Base-by-base conservation (phyloP, 2,329 filamentous ascomycete species). In the Fusarium citri region DNA sequence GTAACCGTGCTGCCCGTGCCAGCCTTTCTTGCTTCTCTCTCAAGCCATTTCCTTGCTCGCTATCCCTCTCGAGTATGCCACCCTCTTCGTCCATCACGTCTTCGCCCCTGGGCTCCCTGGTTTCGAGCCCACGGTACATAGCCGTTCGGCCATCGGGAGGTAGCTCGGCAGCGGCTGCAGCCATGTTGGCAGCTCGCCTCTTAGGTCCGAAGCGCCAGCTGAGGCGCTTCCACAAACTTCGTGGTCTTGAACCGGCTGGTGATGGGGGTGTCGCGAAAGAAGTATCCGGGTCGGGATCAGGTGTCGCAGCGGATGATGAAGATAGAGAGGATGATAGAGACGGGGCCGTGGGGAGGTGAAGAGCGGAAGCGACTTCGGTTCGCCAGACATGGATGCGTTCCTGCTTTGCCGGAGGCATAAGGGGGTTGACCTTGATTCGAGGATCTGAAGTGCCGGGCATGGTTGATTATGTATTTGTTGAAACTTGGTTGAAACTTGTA, bases 301-400 rank as follows among this genome's bases (percentile, higher is more conserved):
- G 45, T 22, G 70, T 68, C 30, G 68, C 65, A 25, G 72, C 72
- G 42, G 77, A 74, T 31, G 74, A 75, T n/a, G 81, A 81, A 16
- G 77, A 78, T 30, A 78, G 65, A 8, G 77, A 74, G 28, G 78
- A 77, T 18, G 76, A 71, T 42, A 77, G 67, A 11, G 75, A 75
- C 12, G 76, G 72, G 15, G 78, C 76, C 22, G 75, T 73, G 37
- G 74, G 75, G 40, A 77, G 69, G 5, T 73, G 70, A 47, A 77
- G 75, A 49, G 79, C 77, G 23, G 77, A 74, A 37, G 78, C 78
- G 49, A 87, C 83, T 76, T 87, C 86, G 55, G 77, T 77, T 58
- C 83, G 82, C 86, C 86, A 88, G 63, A 83, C 79, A 62, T 83
- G 76, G 68, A 87, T 85, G 75, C 82, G 81, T 50, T 78, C 74